Evolutionary conservation across 116 monocot species (phyloP).

Genomic region (Posidonia oceanica): DNA sequence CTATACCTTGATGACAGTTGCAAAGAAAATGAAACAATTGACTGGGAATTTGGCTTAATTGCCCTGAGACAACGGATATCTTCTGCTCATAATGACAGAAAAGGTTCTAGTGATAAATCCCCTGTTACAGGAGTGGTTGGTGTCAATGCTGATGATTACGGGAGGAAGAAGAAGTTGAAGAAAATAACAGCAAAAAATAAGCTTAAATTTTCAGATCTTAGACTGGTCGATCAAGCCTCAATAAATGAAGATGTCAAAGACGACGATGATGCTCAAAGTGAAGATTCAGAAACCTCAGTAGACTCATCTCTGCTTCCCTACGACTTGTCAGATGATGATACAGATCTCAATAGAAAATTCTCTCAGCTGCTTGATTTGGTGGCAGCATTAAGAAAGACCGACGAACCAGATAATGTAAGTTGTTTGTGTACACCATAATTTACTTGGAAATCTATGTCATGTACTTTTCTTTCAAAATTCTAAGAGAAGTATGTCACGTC

Average conservation of each 20-base stretch:
- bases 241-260: slow-evolving; percentile 16
- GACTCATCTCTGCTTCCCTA: slow-evolving; percentile 88
- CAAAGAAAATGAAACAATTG: slow-evolving; percentile 41
- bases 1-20: slow-evolving; percentile 84
- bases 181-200: slow-evolving; percentile 6
- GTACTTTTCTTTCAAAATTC: neutral
- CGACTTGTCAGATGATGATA: slow-evolving; percentile 88
- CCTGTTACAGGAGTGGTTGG: slow-evolving; percentile 7
- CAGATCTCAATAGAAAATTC: slow-evolving; percentile 60
- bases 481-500: neutral
- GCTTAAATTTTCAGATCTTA: slow-evolving; percentile 15
- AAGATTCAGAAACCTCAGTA: slow-evolving; percentile 55
- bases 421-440: slow-evolving; percentile 7
- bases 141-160: slow-evolving; percentile 8
- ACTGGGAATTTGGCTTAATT: slow-evolving; percentile 85
- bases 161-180: slow-evolving; percentile 10
- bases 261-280: slow-evolving; percentile 20
- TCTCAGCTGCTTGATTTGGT: slow-evolving; percentile 64
- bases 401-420: slow-evolving; percentile 90
- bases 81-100: slow-evolving; percentile 5
- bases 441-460: neutral
- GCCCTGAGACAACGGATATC: slow-evolving; percentile 18
- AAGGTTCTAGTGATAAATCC: slow-evolving; percentile 2
- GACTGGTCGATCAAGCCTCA: slow-evolving; percentile 29
- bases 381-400: slow-evolving; percentile 73